Base-by-base conservation (phyloP, 2,329 filamentous ascomycete species). In the Scleromitrula shiraiana region DNA sequence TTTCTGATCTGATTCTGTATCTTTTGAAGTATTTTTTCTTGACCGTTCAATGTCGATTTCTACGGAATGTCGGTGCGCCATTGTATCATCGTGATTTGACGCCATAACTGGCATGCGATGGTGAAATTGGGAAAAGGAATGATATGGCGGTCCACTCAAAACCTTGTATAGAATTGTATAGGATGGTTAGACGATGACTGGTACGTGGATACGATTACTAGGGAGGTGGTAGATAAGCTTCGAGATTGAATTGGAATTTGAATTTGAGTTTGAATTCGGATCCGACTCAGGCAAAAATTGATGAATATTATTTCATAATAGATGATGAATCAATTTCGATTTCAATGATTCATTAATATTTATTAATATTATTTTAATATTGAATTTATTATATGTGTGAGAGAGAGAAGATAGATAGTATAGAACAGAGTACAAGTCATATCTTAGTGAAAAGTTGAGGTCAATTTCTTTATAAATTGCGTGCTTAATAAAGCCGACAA, bases 61-160 rank as follows among this genome's bases (percentile, higher is more conserved):
- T 51, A 62, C 47, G 9, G 53, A 57, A 40, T 58, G 58, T 50
- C 54, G 57, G 46, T 57, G 30, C 7, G 55, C 37, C 43, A 51
- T 50, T 17, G 52, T 49, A 38, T 58, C 54, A 51, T 52, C 50
- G 45, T 49, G 50, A 41, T 22, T 53, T 53, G 55, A 58, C 53
- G 56, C 56, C 58, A 59, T 59, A 49, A 12, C 26, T 17, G 33
- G 36, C 44, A 47, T 47, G 44, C 24, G 15, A 47, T 47, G 44
- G 22, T 47, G 44, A 41, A 46, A 46, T 41, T 17, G 24, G n/a
- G 15, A 3, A 22, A 19, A 19, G 23, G n/a, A 41, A 30, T 15
- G 32, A 24, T 22, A 24, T 33, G 14, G 8, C 15, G 14, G 10
- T 33, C 3, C 7, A 23, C 19, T 26, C 14, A 24, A 27, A 24